Conservation (phyloP, 208 protist genomes). For the Trypanosoma melophagium region DNA sequence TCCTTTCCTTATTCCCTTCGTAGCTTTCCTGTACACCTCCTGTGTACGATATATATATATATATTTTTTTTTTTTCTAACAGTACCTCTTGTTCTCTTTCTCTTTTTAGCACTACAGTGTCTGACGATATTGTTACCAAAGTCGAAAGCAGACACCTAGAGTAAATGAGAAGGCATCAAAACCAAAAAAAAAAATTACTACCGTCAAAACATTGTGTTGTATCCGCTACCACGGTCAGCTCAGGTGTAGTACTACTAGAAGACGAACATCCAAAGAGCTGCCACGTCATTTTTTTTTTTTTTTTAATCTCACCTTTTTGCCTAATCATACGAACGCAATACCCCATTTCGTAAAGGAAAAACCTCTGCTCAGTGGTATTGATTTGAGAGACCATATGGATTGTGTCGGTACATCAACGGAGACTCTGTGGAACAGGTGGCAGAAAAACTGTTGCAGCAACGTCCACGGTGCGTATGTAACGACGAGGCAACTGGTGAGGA, state of each 20-base stretch:
- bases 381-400: conserved; percentile 62
- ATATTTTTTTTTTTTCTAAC: too few species aligned
- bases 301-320: too few species aligned
- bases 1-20: too few species aligned
- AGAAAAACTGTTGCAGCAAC: conserved; percentile 53
- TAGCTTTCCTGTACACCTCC: too few species aligned
- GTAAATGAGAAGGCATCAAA: neutral
- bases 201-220: too few species aligned
- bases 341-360: neutral
- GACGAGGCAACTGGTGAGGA: neutral
- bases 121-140: conserved; percentile 27
- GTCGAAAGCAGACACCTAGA: conserved; percentile 19
- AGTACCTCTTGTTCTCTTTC: neutral
- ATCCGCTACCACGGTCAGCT: too few species aligned
- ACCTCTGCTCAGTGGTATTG: conserved; percentile 16
- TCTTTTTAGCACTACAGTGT: neutral
- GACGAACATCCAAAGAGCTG: too few species aligned
- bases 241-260: too few species aligned
- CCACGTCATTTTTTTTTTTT: too few species aligned
- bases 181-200: conserved; percentile 12
- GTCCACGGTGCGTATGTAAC: conserved; percentile 1
- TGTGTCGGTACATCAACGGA: conserved; percentile 78
- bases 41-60: too few species aligned
- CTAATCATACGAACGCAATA: conserved; percentile 3
- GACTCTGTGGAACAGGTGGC: conserved; percentile 60